Evolutionary conservation across 2,329 filamentous ascomycete species (phyloP).

Genomic region (Phyllosticta citribraziliensis): DNA sequence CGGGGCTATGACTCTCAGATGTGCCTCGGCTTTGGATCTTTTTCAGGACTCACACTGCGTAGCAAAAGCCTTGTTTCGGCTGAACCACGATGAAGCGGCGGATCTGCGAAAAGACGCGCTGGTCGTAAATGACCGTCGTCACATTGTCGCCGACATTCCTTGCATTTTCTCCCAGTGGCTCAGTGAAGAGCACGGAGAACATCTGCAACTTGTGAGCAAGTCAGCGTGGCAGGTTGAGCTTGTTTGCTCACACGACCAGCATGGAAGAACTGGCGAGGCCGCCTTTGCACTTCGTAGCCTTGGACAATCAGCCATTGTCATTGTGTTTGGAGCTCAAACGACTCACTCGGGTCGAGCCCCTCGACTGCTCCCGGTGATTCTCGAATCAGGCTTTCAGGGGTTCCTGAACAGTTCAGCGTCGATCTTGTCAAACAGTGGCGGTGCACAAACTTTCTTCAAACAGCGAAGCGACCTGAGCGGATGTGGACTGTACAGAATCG

Average conservation of each 20-base stretch:
- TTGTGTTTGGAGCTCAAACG: neutral
- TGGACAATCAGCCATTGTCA: neutral
- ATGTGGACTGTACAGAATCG: neutral
- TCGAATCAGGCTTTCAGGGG: neutral
- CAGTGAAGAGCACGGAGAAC: constrained; percentile 4
- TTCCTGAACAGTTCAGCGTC: neutral
- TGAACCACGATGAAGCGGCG: constrained; percentile 20
- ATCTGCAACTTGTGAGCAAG: neutral
- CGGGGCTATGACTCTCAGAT: constrained; percentile 21
- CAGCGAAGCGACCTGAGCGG: neutral
- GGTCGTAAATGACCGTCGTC: constrained; percentile 12
- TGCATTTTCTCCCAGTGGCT: neutral
- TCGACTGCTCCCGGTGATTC: neutral
- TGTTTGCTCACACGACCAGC: neutral
- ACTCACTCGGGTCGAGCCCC: neutral
- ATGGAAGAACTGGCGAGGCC: neutral
- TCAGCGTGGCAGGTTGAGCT: neutral
- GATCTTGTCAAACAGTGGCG: neutral
- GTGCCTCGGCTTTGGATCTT: neutral
- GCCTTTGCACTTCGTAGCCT: neutral
- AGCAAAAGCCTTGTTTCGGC: constrained; percentile 15
- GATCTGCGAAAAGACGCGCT: constrained; percentile 17
- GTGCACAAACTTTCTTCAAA: neutral
- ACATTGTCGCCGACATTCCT: neutral
- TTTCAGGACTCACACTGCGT: constrained; percentile 15